Evolutionary conservation across 352 stramenopile species (phyloP).

Genomic region (Phytophthora sansomeana): DNA sequence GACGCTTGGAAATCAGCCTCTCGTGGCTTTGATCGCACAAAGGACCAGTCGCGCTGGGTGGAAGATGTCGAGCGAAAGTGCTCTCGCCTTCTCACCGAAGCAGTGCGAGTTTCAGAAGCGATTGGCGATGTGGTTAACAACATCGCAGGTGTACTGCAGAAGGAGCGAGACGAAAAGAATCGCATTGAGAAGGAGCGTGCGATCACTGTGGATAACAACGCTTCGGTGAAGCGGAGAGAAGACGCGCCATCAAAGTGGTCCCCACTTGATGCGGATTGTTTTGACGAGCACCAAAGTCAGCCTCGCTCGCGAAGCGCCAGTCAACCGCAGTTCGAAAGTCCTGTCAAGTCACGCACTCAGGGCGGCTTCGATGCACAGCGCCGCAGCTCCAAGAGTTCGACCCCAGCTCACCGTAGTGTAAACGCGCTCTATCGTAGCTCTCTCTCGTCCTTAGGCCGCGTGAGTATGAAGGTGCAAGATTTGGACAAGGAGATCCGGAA

Average conservation of each 20-base stretch:
- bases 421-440: conserved; percentile 57
- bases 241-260: conserved; percentile 28
- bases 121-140: conserved; percentile 66
- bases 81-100: conserved; percentile 56
- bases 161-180: conserved; percentile 50
- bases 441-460: conserved; percentile 60
- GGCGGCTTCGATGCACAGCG: conserved; percentile 25
- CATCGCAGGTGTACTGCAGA: conserved; percentile 51
- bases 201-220: conserved; percentile 30
- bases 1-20: conserved; percentile 50
- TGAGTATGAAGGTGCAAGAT: conserved; percentile 72
- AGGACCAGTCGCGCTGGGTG: conserved; percentile 58
- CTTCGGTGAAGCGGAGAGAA: conserved; percentile 35
- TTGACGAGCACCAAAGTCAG: conserved; percentile 19
- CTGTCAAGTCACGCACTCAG: conserved; percentile 38
- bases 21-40: conserved; percentile 34
- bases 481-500: conserved; percentile 72
- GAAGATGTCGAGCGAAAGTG: conserved; percentile 69
- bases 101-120: conserved; percentile 59
- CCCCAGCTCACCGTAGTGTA: conserved; percentile 21
- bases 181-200: conserved; percentile 42
- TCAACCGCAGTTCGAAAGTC: conserved; percentile 42
- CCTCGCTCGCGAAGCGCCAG: conserved; percentile 18
- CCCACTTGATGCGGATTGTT: conserved; percentile 16
- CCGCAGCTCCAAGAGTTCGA: conserved; percentile 37